Evolutionary conservation across 2,329 filamentous ascomycete species (phyloP).

Genomic region (Colletotrichum truncatum): DNA sequence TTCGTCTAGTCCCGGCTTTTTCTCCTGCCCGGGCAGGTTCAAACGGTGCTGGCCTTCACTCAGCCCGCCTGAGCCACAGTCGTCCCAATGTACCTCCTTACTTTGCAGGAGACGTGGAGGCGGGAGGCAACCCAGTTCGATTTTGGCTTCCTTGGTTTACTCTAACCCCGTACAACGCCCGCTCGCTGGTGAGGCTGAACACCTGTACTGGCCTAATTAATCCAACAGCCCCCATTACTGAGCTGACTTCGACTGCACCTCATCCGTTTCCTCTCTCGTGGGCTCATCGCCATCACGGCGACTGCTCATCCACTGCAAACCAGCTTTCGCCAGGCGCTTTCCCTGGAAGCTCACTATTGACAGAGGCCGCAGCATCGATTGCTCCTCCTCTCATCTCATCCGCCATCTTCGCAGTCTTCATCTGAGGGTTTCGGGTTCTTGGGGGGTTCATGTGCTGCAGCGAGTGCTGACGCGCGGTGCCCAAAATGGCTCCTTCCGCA

Average conservation of each 20-base stretch:
- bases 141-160: constrained; percentile 1
- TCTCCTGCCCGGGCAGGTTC: not conserved
- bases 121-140: constrained; percentile 31
- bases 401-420: not conserved
- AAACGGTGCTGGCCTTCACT: not conserved
- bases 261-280: constrained; percentile 29
- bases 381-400: constrained; percentile 4
- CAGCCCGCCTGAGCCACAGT: constrained; percentile 14
- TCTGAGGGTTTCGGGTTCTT: constrained; percentile 25
- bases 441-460: constrained; percentile 27
- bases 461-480: constrained; percentile 31
- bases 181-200: constrained; percentile 29
- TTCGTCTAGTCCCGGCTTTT: constrained; percentile 1
- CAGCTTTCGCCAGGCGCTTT: not conserved
- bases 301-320: constrained; percentile 18
- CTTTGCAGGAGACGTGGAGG: constrained; percentile 17
- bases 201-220: constrained; percentile 26
- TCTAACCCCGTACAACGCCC: constrained; percentile 7
- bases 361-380: not conserved
- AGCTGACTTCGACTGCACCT: constrained; percentile 21
- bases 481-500: constrained; percentile 32
- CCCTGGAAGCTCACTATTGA: not conserved
- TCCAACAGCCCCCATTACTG: constrained; percentile 27
- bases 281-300: constrained; percentile 32
- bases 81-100: constrained; percentile 13